phyloP scores from a whole-genome alignment of 75 land plant species.

The Sequoiadendron giganteum region DNA sequence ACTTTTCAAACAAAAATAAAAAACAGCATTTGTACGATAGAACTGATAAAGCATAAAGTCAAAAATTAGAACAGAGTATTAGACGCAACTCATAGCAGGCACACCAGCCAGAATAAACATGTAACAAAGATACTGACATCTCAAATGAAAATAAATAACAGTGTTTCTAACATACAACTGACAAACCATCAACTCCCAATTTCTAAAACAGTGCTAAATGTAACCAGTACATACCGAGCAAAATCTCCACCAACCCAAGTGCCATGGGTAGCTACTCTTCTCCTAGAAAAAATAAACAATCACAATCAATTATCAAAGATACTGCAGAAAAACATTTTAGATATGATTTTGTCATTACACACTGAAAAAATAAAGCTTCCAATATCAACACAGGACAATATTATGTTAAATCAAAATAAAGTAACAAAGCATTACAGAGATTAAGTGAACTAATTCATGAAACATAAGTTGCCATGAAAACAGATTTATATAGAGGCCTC shows the following conservation, averaged over 20 bases:
- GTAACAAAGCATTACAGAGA: background rate
- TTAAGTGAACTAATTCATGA: background rate
- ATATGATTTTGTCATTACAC: background rate
- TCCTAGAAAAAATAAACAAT: background rate
- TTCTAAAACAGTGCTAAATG: background rate
- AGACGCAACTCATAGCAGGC: background rate
- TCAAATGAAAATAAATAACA: background rate
- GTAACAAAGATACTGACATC: background rate
- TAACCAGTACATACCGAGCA: background rate
- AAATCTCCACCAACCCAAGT: conserved; percentile 19
- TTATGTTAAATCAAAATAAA: background rate
- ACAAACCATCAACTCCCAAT: background rate
- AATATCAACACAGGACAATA: background rate
- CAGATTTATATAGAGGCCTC: background rate
- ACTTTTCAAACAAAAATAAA: no score
- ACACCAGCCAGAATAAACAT: background rate
- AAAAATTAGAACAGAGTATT: background rate
- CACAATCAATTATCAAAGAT: background rate
- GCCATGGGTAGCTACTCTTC: conserved; percentile 8
- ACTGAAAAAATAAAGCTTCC: background rate
- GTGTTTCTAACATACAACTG: background rate
- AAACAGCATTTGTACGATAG: background rate
- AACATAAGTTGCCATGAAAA: background rate
- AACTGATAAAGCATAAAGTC: background rate
- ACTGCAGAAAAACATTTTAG: background rate